Evolutionary conservation across 805 yeast genomes (phyloP), one percentile per base, ranked within the genome.

Genomic region (Cyberlindnera amylophila): DNA sequence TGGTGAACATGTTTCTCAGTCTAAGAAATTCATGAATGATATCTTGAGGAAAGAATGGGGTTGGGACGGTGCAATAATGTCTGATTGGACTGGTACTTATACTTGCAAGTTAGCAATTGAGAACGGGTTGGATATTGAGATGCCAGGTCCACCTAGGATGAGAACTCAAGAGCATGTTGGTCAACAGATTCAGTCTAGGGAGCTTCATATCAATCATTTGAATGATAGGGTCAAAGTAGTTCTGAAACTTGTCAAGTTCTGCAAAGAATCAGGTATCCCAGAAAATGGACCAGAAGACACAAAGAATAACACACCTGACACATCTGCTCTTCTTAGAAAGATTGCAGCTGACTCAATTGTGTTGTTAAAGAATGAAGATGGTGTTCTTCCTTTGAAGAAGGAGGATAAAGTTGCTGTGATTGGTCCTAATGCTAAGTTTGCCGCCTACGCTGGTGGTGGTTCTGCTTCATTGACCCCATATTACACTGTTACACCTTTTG

Each of bases 61-160:
- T 5, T 80, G 69, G 62, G 64, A 72, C 7, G 86, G 86, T 34
- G 57, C 72, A 28, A 57, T 71, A 27, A 77, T 81, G 79, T 73
- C 81, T 21, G 86, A 80, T 60, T 80, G 86, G 86, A 72, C 54
- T 54, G 86, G 86, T 19, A 67, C 71, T 8, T 78, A 74, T 56
- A 67, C 79, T 12, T 62, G 63, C 29, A 65, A 64, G 33, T 71
- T 66, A 32, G 52, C 81, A 11, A 56, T 79, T 35, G 67, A 70
- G 32, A 75, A 76, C 28, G 85, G 86, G 6, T 62, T 81, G 42
- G 81, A 79, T 54, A 63, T 81, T 51, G 86, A 81, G 58, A 77
- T 78, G 82, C 86, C 86, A 1, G 86, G 86, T 29, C 76, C 79
- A 15, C 63, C 81, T 7, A 62, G 69, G 39, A 70, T 80, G 62